phyloP scores from a whole-genome alignment of 306 rosid genomes.

The Argentina anserina region DNA sequence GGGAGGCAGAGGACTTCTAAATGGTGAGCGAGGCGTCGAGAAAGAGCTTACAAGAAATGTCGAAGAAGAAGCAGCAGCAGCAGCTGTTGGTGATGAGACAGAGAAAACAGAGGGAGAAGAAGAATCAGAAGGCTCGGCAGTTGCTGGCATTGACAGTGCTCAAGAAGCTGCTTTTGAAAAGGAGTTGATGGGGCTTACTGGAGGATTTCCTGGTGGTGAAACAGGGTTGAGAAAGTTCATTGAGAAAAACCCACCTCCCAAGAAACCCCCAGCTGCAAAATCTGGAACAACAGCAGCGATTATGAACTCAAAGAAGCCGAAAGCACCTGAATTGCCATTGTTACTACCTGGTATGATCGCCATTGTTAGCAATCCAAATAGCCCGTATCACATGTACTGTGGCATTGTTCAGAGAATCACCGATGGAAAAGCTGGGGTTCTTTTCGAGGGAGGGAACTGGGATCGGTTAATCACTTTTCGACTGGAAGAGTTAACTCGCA shows the following conservation, averaged over 20 bases:
- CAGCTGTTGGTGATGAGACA: constrained; percentile 8
- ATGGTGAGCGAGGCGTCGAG: constrained; percentile 67
- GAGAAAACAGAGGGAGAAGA: constrained; percentile 23
- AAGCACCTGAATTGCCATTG: constrained; percentile 65
- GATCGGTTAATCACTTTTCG: constrained; percentile 69
- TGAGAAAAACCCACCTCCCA: constrained; percentile 75
- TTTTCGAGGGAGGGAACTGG: constrained; percentile 76
- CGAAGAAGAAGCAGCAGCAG: constrained; percentile 19
- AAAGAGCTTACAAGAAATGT: constrained; percentile 50
- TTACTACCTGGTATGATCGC: constrained; percentile 55
- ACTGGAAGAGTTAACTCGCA: constrained; percentile 74
- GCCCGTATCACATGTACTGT: constrained; percentile 70
- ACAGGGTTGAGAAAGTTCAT: constrained; percentile 67
- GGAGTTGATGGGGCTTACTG: constrained; percentile 88
- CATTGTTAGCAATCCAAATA: constrained; percentile 36
- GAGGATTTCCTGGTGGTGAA: constrained; percentile 97
- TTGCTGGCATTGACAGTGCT: constrained; percentile 7
- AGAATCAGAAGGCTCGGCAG: constrained; percentile 2
- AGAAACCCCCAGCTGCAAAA: constrained; percentile 26
- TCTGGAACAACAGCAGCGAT: constrained; percentile 13
- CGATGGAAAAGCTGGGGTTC: constrained; percentile 70
- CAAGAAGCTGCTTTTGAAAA: constrained; percentile 73
- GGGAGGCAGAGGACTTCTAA: constrained; percentile 92
- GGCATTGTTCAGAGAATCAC: constrained; percentile 75
- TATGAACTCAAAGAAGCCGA: constrained; percentile 37